Evolutionary conservation across 73 alveolate species (phyloP).

Genomic region (Paraurostyla sp.): DNA sequence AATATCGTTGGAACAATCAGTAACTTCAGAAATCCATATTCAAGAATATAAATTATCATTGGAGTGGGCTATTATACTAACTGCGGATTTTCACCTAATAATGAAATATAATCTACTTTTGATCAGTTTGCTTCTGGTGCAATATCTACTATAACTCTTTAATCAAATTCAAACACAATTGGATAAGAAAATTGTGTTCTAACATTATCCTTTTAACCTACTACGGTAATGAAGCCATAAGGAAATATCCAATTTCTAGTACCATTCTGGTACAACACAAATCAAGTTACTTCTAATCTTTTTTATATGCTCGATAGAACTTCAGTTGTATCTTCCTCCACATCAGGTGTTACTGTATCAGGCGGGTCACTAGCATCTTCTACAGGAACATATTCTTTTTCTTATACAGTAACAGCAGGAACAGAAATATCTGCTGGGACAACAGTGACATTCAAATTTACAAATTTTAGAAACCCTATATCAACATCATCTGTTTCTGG

Average conservation of each 20-base stretch:
- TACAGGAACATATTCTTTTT: constrained; percentile 30
- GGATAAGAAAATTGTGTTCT: not conserved
- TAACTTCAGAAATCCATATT: not conserved
- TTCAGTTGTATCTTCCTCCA: constrained; percentile 3
- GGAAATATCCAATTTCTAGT: constrained; percentile 13
- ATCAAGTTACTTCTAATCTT: not conserved
- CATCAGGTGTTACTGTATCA: constrained; percentile 12
- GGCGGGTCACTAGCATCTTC: not conserved
- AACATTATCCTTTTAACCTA: not conserved
- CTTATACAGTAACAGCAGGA: not conserved
- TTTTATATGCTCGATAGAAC: constrained; percentile 28
- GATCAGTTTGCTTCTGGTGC: not conserved
- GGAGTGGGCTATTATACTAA: constrained; percentile 7
- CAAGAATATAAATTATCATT: not conserved
- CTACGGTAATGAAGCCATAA: not conserved
- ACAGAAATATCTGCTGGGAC: not conserved
- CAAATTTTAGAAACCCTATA: constrained; percentile 34
- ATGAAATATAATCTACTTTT: not conserved
- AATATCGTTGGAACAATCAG: not conserved
- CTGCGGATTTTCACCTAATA: not conserved
- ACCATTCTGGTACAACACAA: constrained; percentile 10
- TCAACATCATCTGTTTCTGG: not conserved
- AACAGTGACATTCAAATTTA: not conserved
- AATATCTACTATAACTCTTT: not conserved
- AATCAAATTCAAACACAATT: not conserved